These are phyloP conservation scores for Domatiomyces globalis DNA, from an alignment of 2,329 filamentous ascomycete species.

Conservation along the genomic window DNA sequence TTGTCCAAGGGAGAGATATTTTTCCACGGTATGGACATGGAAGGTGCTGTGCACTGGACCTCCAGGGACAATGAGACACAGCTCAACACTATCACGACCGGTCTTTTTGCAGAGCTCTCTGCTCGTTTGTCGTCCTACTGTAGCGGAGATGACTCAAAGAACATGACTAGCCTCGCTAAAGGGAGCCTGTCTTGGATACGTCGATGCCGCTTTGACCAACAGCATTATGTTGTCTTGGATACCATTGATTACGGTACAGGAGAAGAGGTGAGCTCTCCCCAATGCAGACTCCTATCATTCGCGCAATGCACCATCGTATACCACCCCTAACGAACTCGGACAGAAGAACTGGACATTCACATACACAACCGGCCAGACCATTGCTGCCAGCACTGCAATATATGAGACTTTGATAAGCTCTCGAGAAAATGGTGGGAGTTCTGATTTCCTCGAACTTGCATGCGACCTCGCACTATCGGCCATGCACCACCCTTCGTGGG, in stretches of 20 bases:
- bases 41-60: conserved; percentile 12
- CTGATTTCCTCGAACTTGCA: conserved; percentile 7
- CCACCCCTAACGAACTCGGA: background rate
- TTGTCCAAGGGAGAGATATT: conserved; percentile 3
- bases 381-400: conserved; percentile 8
- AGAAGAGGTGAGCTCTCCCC: background rate
- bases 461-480: conserved; percentile 6
- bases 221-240: conserved; percentile 8
- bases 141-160: background rate
- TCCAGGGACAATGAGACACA: conserved; percentile 8
- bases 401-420: conserved; percentile 6
- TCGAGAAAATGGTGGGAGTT: background rate
- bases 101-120: conserved; percentile 11
- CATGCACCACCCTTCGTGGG: conserved; percentile 7
- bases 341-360: conserved; percentile 8
- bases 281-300: no score
- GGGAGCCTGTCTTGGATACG: conserved; percentile 7
- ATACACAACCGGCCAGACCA: conserved; percentile 14
- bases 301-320: no score
- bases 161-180: background rate
- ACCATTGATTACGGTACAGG: conserved; percentile 7
- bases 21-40: conserved; percentile 11
- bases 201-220: conserved; percentile 4
- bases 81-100: conserved; percentile 11
- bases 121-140: conserved; percentile 6